phyloP scores from a whole-genome alignment of 768 basidiomycete species.

The Tephrocybe sp. region DNA sequence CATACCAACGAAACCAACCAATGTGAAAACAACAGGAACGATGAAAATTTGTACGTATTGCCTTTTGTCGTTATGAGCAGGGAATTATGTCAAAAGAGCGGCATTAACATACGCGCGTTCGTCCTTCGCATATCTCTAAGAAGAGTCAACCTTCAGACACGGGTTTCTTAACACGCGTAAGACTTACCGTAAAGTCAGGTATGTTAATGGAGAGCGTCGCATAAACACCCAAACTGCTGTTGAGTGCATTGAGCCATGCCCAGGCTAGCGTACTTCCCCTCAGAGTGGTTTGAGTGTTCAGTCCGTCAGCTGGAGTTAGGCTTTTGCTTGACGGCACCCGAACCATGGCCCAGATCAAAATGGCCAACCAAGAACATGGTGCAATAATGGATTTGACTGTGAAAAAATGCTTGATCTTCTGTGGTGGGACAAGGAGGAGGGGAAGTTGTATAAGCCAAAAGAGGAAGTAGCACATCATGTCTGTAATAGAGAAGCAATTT shows the following conservation, averaged over 20 bases:
- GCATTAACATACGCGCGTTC: slow-evolving; percentile 50
- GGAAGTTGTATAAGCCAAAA: slow-evolving; percentile 80
- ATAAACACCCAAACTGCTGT: slow-evolving; percentile 74
- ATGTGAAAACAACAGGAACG: slow-evolving; percentile 75
- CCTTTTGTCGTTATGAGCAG: slow-evolving; percentile 26
- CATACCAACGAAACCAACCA: slow-evolving; percentile 66
- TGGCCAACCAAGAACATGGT: slow-evolving; percentile 62
- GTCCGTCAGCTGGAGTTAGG: slow-evolving; percentile 49
- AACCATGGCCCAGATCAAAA: slow-evolving; percentile 79
- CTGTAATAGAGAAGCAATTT: slow-evolving; percentile 25
- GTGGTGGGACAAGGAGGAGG: slow-evolving; percentile 73
- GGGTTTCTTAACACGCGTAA: not conserved
- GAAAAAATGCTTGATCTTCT: slow-evolving; percentile 76
- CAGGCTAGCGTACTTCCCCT: slow-evolving; percentile 58
- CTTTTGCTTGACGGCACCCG: slow-evolving; percentile 62
- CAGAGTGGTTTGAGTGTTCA: slow-evolving; percentile 22
- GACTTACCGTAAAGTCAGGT: slow-evolving; percentile 70
- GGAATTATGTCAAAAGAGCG: not conserved
- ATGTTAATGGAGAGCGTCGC: slow-evolving; percentile 76
- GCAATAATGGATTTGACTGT: slow-evolving; percentile 64
- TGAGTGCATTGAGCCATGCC: slow-evolving; percentile 78
- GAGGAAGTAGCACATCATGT: slow-evolving; percentile 73
- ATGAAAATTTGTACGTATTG: slow-evolving; percentile 74
- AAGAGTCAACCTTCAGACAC: not conserved
- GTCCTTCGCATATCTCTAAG: slow-evolving; percentile 68